Evolutionary conservation across 352 stramenopile genomes (phyloP).

Genomic region (Pythium brachiatum): DNA sequence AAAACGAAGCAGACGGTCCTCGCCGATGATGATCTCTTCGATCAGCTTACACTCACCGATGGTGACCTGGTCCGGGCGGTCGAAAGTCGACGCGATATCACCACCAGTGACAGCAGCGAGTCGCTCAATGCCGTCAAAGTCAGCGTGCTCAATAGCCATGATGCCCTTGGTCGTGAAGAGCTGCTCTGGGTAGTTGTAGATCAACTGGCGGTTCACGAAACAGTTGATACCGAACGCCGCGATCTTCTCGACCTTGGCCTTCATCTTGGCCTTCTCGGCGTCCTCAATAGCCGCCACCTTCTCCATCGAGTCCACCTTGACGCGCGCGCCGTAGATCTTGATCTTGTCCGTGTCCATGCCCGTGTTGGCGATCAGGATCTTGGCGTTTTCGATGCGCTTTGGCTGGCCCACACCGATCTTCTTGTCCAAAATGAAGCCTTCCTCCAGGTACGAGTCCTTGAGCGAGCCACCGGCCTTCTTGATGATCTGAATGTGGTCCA

Average conservation of each 20-base stretch:
- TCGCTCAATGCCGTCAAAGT: slow-evolving; percentile 99
- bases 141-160: slow-evolving; percentile 99
- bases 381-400: slow-evolving; percentile 96
- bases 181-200: slow-evolving; percentile 99
- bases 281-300: slow-evolving; percentile 99
- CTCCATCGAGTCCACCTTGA: slow-evolving; percentile 98
- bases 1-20: slow-evolving; percentile 97
- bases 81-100: slow-evolving; percentile 97
- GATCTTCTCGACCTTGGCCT: slow-evolving; percentile 98
- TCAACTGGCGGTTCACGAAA: slow-evolving; percentile 99
- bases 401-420: slow-evolving; percentile 95
- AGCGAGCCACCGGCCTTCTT: slow-evolving; percentile 97
- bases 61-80: slow-evolving; percentile 95
- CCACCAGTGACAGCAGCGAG: slow-evolving; percentile 95
- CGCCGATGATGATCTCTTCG: slow-evolving; percentile 99
- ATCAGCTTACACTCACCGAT: slow-evolving; percentile 97
- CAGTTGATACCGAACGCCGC: slow-evolving; percentile 98
- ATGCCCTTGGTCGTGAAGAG: slow-evolving; percentile 98
- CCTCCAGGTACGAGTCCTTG: slow-evolving; percentile 97
- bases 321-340: slow-evolving; percentile 98
- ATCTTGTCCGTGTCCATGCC: slow-evolving; percentile 99
- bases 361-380: slow-evolving; percentile 99
- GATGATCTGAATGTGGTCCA: slow-evolving; percentile 99
- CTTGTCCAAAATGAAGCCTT: slow-evolving; percentile 98
- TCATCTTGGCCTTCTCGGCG: slow-evolving; percentile 99